Conservation (phyloP, 345 rosid genomes). For the Euphorbia tirucalli region DNA sequence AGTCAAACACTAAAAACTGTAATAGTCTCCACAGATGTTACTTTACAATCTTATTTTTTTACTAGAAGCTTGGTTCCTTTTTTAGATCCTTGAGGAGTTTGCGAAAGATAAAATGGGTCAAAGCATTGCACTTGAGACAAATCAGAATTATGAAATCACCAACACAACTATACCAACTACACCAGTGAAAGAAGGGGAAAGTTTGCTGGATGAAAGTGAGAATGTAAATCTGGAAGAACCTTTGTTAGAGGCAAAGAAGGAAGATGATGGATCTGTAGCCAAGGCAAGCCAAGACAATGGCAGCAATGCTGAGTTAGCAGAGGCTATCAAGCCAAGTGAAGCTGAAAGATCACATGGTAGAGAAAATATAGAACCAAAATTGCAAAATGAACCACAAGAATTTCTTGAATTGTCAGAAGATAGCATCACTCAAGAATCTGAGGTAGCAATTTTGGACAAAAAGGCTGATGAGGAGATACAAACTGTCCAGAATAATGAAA, state of each 20-base stretch:
- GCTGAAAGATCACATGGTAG: constrained; percentile 10
- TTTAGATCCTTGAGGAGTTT: constrained; percentile 19
- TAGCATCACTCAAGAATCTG: constrained; percentile 4
- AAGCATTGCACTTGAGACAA: constrained; percentile 7
- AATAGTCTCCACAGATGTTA: neutral
- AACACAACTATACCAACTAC: neutral
- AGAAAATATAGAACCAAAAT: constrained; percentile 8
- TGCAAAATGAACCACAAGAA: constrained; percentile 4
- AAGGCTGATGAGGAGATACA: constrained; percentile 8
- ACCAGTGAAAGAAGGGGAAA: constrained; percentile 13
- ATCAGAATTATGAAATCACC: constrained; percentile 14
- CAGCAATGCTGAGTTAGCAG: neutral
- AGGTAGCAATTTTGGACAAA: neutral
- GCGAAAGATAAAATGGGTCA: constrained; percentile 4
- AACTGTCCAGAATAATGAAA: constrained; percentile 12
- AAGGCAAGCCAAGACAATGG: neutral
- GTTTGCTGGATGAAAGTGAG: neutral
- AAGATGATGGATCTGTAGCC: constrained; percentile 14
- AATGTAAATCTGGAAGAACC: constrained; percentile 12
- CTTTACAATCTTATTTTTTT: neutral
- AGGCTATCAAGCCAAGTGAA: neutral
- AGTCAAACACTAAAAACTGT: neutral
- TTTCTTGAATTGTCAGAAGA: constrained; percentile 6
- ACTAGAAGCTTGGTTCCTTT: neutral
- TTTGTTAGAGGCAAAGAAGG: constrained; percentile 6